Conservation (phyloP, 306 rosid species). For the Medicago arabica region DNA sequence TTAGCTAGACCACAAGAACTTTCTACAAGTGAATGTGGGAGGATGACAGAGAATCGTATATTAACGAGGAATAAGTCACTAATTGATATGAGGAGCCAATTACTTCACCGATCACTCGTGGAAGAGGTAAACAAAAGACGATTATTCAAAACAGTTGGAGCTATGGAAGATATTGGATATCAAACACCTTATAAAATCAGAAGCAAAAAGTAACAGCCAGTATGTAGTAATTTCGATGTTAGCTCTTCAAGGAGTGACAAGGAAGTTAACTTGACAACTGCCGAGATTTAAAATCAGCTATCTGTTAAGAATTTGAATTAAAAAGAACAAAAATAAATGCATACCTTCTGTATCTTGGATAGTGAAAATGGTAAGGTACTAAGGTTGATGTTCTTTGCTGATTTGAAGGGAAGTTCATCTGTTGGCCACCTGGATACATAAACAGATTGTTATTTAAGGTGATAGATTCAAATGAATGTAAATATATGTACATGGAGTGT, state of each 20-base stretch:
- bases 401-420: background rate
- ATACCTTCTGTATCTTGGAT: no score
- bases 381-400: no score
- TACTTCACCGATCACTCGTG: constrained; percentile 52
- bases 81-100: constrained; percentile 73
- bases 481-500: constrained; percentile 26
- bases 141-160: constrained; percentile 79
- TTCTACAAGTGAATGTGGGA: constrained; percentile 51
- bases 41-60: constrained; percentile 46
- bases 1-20: constrained; percentile 44
- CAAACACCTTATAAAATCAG: constrained; percentile 64
- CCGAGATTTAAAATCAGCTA: no score
- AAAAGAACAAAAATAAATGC: no score
- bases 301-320: no score
- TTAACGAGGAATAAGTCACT: constrained; percentile 74
- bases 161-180: constrained; percentile 81
- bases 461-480: constrained; percentile 40
- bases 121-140: no score
- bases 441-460: background rate
- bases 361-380: no score
- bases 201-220: constrained; percentile 36
- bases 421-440: background rate
- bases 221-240: constrained; percentile 28
- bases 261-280: no score
- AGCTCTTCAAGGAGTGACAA: no score